A percentile compares a stretch with the other conserved stretches of the same genome.
Evolutionary conservation across 176 grass and related monocot genomes (phyloP).

Genomic region (Avena eriantha): DNA sequence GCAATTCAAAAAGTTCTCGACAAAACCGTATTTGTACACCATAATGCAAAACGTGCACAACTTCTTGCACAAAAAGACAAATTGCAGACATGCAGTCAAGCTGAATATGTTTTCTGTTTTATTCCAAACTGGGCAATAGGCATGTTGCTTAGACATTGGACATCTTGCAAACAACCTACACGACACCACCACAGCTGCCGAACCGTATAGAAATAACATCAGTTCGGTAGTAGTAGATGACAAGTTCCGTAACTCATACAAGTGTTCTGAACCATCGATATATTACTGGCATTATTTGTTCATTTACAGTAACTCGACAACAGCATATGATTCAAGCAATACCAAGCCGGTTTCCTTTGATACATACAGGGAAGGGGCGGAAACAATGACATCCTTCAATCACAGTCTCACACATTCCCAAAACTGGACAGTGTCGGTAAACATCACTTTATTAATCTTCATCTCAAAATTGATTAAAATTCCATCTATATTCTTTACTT

Average conservation of each 20-base stretch:
- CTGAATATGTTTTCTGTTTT: neutral
- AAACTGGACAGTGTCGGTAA: neutral
- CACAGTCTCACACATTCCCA: neutral
- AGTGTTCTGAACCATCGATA: neutral
- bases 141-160: neutral
- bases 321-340: neutral
- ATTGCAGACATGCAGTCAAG: neutral
- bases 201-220: neutral
- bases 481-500: neutral
- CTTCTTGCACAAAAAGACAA: neutral
- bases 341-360: neutral
- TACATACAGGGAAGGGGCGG: neutral
- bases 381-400: neutral
- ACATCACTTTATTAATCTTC: neutral
- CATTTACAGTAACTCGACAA: slow-evolving; percentile 22
- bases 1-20: too few species aligned
- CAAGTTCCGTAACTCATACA: neutral
- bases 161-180: neutral
- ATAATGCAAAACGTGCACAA: neutral
- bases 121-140: neutral
- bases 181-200: neutral
- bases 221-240: neutral
- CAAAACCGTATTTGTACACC: too few species aligned
- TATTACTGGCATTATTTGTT: neutral
- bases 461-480: neutral